Evolutionary conservation across 116 monocot genomes (phyloP).

Genomic region (Dioscorea cayenensis): DNA sequence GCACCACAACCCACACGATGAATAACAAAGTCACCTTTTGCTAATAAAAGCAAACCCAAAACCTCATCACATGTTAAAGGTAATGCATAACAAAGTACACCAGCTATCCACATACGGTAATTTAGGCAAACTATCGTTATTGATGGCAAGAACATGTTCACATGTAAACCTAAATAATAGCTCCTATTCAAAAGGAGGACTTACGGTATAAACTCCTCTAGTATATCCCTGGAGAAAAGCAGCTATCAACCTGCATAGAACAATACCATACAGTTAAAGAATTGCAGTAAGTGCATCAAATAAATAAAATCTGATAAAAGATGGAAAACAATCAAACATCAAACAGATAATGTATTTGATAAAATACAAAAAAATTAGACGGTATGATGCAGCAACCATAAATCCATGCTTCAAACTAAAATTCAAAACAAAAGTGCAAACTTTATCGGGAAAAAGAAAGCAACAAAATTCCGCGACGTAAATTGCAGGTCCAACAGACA

Average conservation of each 20-base stretch:
- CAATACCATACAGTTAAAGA: background rate
- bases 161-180: background rate
- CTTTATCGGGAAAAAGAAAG: background rate
- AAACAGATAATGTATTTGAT: background rate
- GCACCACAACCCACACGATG: background rate
- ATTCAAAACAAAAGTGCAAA: background rate
- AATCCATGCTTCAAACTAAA: background rate
- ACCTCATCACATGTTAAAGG: background rate
- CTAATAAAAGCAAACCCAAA: background rate
- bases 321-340: background rate
- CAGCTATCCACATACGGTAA: background rate
- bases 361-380: background rate
- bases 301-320: background rate
- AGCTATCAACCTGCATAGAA: conserved; percentile 55
- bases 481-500: conserved; percentile 27
- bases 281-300: background rate
- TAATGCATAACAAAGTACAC: background rate
- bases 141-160: background rate
- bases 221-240: conserved; percentile 71
- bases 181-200: conserved; percentile 10
- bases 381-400: background rate
- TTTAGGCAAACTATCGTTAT: background rate
- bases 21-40: background rate
- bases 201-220: conserved; percentile 83
- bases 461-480: background rate